phyloP scores from a whole-genome alignment of 2,329 filamentous ascomycete species.

The Cytospora paraplurivora region DNA sequence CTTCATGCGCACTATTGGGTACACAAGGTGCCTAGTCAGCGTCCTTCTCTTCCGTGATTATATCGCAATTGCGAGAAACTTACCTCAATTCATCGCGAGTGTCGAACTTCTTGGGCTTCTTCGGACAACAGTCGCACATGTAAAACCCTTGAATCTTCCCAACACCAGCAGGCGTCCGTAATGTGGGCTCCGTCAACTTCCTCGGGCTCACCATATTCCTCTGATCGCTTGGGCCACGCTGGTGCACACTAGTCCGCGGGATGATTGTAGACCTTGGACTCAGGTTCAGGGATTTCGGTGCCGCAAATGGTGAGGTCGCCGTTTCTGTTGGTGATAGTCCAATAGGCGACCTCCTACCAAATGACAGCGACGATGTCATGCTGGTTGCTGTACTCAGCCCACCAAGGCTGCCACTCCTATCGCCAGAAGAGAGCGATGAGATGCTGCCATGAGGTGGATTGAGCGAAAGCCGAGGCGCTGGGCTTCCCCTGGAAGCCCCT shows the following conservation, averaged over 20 bases:
- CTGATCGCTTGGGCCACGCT: conserved; percentile 49
- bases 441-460: conserved; percentile 45
- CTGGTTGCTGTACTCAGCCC: conserved; percentile 48
- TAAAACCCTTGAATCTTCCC: conserved; percentile 56
- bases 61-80: conserved; percentile 36
- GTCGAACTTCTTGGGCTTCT: conserved; percentile 96
- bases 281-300: conserved; percentile 50
- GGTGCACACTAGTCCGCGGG: conserved; percentile 43
- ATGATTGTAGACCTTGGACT: conserved; percentile 53
- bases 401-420: conserved; percentile 52
- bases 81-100: conserved; percentile 82
- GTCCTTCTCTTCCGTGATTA: background rate
- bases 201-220: conserved; percentile 50
- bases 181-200: conserved; percentile 54
- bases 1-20: conserved; percentile 72
- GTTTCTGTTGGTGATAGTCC: conserved; percentile 48
- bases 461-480: conserved; percentile 51
- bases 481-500: conserved; percentile 52
- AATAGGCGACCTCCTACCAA: conserved; percentile 50
- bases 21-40: conserved; percentile 27
- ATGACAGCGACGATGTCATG: conserved; percentile 46
- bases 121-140: conserved; percentile 93
- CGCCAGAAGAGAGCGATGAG: conserved; percentile 47
- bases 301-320: conserved; percentile 50
- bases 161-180: conserved; percentile 41